phyloP scores from a whole-genome alignment of 257 asterid genomes.

The Solanum bukasovii region DNA sequence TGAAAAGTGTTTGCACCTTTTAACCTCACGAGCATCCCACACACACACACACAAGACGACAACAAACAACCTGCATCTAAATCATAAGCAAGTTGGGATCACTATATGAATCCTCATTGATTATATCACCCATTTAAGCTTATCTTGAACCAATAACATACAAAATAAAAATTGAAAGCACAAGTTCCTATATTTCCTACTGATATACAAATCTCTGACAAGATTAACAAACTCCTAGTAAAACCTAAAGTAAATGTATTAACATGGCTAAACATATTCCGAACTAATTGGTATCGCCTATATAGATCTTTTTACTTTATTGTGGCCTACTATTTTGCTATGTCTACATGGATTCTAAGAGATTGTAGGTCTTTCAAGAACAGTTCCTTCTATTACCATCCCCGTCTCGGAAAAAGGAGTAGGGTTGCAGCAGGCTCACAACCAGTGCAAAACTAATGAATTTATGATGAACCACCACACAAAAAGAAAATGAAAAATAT shows the following conservation, averaged over 20 bases:
- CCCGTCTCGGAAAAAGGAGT: neutral
- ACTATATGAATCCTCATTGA: neutral
- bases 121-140: neutral
- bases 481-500: neutral
- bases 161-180: neutral
- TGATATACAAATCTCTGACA: neutral
- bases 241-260: neutral
- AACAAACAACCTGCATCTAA: neutral
- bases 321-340: neutral
- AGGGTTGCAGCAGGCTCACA: neutral
- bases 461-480: neutral
- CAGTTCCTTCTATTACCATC: neutral
- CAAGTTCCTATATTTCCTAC: neutral
- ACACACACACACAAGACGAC: neutral
- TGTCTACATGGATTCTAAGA: neutral
- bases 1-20: conserved; percentile 20
- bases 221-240: neutral
- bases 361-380: neutral
- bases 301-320: neutral
- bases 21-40: conserved; percentile 1
- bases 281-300: neutral
- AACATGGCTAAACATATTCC: neutral
- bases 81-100: neutral
- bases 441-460: neutral
- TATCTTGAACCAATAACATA: neutral